A percentile compares a stretch with the other conserved stretches of the same genome.
phyloP scores from a whole-genome alignment of 1,284 basidiomycete species.

The Malassezia cuniculi region DNA sequence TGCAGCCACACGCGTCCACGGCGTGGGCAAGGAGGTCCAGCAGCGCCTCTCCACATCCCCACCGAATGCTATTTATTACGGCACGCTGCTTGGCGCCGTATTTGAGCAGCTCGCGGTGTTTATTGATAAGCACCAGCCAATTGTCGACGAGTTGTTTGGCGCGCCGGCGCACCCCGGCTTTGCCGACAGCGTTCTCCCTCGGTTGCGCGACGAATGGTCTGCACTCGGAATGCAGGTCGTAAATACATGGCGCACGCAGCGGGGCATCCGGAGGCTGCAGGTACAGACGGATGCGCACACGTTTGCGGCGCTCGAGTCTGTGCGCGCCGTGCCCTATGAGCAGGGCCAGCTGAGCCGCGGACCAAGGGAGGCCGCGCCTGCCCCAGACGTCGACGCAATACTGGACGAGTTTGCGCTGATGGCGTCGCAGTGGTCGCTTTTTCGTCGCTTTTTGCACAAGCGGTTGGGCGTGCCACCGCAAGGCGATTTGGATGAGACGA shows the following conservation, averaged over 20 bases:
- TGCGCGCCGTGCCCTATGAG: slow-evolving; percentile 3
- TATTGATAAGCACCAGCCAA: slow-evolving; percentile 88
- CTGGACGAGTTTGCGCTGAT: slow-evolving; percentile 76
- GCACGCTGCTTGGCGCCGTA: slow-evolving; percentile 55
- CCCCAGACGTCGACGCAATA: slow-evolving; percentile 75
- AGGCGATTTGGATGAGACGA: slow-evolving; percentile 55
- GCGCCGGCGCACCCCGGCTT: slow-evolving; percentile 45
- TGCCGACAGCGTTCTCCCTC: slow-evolving; percentile 52
- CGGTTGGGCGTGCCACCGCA: neutral
- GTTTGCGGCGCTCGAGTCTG: neutral
- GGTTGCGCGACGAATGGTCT: slow-evolving; percentile 74
- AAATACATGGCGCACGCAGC: slow-evolving; percentile 67
- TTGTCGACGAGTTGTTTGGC: slow-evolving; percentile 87
- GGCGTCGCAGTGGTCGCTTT: slow-evolving; percentile 78
- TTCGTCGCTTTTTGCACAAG: slow-evolving; percentile 63
- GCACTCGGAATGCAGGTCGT: slow-evolving; percentile 63
- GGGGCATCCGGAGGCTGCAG: slow-evolving; percentile 19
- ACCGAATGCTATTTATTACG: slow-evolving; percentile 23
- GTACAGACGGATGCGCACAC: slow-evolving; percentile 7
- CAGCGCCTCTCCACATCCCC: slow-evolving; percentile 2
- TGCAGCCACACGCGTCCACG: neutral
- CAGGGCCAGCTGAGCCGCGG: slow-evolving; percentile 16
- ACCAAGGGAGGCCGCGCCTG: slow-evolving; percentile 51
- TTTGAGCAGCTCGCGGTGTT: slow-evolving; percentile 93
- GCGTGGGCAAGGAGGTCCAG: neutral